Conservation (phyloP, 192 early-diverging fungal genomes). For the Endogone sp. region DNA sequence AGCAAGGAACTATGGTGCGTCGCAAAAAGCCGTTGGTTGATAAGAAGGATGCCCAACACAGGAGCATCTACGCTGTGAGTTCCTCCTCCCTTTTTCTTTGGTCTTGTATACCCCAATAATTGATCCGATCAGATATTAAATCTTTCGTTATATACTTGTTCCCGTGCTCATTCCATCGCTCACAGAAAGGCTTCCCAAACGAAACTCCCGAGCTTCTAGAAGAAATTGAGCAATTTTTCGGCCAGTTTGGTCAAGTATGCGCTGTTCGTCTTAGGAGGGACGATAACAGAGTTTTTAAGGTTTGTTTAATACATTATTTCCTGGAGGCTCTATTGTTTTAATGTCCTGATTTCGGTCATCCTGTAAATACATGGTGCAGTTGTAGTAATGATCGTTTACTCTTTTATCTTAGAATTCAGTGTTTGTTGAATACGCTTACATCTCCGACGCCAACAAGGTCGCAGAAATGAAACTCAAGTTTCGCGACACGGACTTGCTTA, state of each 20-base stretch:
- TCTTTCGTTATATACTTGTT: no score
- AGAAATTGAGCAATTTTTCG: conserved; percentile 39
- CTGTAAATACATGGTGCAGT: no score
- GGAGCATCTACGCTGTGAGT: conserved; percentile 55
- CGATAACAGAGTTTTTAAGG: conserved; percentile 25
- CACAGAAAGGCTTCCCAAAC: conserved; percentile 15
- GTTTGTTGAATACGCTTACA: conserved; percentile 46
- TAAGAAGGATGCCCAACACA: conserved; percentile 27
- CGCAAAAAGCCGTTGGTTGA: conserved; percentile 34
- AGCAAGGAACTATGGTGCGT: conserved; percentile 40
- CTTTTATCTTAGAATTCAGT: conserved; percentile 34
- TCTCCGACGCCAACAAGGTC: conserved; percentile 46
- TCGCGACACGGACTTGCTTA: conserved; percentile 32
- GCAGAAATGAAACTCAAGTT: conserved; percentile 36
- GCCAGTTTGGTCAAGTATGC: conserved; percentile 34
- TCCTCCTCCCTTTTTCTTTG: neutral
- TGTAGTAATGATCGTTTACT: conserved; percentile 13
- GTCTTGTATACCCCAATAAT: no score
- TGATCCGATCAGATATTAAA: no score
- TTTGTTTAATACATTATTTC: neutral
- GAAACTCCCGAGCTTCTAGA: conserved; percentile 25
- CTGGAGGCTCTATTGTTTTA: neutral
- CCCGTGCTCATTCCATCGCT: neutral
- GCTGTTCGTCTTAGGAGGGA: conserved; percentile 27
- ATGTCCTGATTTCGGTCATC: no score